A percentile compares a stretch with the other conserved stretches of the same genome.
Evolutionary conservation across 2,329 filamentous ascomycete species (phyloP).

Genomic region (Tolypocladium guangdongense): DNA sequence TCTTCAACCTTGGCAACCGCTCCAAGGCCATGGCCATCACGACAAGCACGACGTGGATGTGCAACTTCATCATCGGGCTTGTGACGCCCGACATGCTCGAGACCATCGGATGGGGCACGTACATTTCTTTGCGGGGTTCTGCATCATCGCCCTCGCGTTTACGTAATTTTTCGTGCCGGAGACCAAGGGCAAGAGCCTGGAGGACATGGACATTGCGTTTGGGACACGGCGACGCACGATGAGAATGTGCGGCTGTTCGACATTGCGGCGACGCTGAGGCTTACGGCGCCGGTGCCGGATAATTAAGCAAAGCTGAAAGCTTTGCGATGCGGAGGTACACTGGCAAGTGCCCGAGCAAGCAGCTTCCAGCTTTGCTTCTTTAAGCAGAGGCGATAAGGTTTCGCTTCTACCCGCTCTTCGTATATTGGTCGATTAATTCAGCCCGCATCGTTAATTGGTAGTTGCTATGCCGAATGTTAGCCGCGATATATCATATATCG

Average conservation of each 20-base stretch:
- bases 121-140: slow-evolving; percentile 51
- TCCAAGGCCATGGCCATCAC: slow-evolving; percentile 51
- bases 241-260: slow-evolving; percentile 18
- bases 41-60: slow-evolving; percentile 34
- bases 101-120: slow-evolving; percentile 38
- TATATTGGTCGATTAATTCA: too few species aligned
- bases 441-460: too few species aligned
- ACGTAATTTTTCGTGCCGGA: slow-evolving; percentile 47
- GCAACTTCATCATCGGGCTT: slow-evolving; percentile 24
- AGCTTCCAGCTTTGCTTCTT: too few species aligned
- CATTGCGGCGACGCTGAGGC: slow-evolving; percentile 15
- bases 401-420: too few species aligned
- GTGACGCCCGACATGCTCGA: slow-evolving; percentile 38
- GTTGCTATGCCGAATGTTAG: too few species aligned
- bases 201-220: slow-evolving; percentile 43
- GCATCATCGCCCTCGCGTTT: slow-evolving; percentile 36
- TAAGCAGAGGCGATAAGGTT: too few species aligned
- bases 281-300: slow-evolving; percentile 10
- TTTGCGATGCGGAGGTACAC: too few species aligned
- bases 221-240: slow-evolving; percentile 25
- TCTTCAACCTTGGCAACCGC: slow-evolving; percentile 46
- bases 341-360: too few species aligned
- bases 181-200: slow-evolving; percentile 42
- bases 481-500: too few species aligned
- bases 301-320: too few species aligned